Conservation (phyloP, 306 rosid genomes). For the Sechiopsis laciniata region DNA sequence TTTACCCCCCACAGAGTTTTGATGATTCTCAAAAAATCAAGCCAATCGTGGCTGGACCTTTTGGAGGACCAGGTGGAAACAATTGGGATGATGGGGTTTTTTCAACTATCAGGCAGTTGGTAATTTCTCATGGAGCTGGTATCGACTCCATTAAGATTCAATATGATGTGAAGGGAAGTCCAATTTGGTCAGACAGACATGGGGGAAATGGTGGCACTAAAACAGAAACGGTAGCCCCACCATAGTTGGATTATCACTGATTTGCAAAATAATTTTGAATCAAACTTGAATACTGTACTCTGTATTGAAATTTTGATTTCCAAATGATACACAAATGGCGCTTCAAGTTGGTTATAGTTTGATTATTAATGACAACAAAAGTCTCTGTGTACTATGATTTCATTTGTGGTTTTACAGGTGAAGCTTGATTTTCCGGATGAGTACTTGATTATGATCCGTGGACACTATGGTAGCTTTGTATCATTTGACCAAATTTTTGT, state of each 20-base stretch:
- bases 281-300: too few relatives aligned
- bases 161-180: constrained; percentile 51
- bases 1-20: constrained; percentile 8
- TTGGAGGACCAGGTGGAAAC: constrained; percentile 65
- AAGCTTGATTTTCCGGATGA: constrained; percentile 61
- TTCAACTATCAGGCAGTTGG: constrained; percentile 61
- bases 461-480: constrained; percentile 50
- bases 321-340: too few relatives aligned
- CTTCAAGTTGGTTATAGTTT: not conserved
- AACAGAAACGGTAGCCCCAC: constrained; percentile 27
- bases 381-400: constrained; percentile 13
- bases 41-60: constrained; percentile 53
- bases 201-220: constrained; percentile 71
- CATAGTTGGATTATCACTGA: too few relatives aligned
- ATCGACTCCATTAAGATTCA: constrained; percentile 70
- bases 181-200: constrained; percentile 65
- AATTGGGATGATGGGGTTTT: constrained; percentile 61
- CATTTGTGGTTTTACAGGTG: constrained; percentile 33
- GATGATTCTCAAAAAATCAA: constrained; percentile 27
- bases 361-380: constrained; percentile 9
- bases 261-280: too few relatives aligned
- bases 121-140: constrained; percentile 55
- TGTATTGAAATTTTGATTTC: too few relatives aligned
- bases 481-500: constrained; percentile 36
- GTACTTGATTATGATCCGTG: constrained; percentile 53